These are phyloP conservation scores for Umbelopsis sp. DNA, from an alignment of 192 early-diverging fungal species.

Conservation along the genomic window DNA sequence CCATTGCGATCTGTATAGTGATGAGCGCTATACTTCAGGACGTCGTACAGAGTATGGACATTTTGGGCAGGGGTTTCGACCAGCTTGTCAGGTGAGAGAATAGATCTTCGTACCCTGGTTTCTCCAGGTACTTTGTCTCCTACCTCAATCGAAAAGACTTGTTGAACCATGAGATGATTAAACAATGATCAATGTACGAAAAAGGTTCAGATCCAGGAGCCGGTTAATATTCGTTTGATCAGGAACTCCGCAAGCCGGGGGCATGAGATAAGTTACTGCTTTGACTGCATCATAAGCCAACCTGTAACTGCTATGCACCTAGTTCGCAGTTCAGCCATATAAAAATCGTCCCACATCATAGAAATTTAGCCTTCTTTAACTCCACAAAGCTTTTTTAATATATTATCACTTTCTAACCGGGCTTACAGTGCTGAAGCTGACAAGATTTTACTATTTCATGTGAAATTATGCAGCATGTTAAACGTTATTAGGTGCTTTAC, in stretches of 20 bases:
- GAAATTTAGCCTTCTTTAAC: too few species aligned
- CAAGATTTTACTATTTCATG: too few species aligned
- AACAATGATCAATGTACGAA: too few species aligned
- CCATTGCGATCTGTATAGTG: constrained; percentile 55
- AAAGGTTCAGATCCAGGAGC: background rate
- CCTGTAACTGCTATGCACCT: too few species aligned
- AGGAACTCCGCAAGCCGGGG: background rate
- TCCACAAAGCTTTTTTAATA: too few species aligned
- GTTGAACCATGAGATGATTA: constrained; percentile 11
- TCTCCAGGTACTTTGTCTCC: constrained; percentile 22
- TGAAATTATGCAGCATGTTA: too few species aligned
- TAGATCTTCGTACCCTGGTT: constrained; percentile 49
- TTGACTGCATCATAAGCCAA: background rate
- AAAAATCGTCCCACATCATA: too few species aligned
- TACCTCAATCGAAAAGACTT: constrained; percentile 28
- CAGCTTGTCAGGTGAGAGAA: constrained; percentile 48
- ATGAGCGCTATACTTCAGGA: constrained; percentile 59
- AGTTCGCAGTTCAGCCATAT: too few species aligned
- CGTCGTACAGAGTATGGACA: constrained; percentile 73
- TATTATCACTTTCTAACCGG: too few species aligned
- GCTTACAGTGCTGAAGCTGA: too few species aligned
- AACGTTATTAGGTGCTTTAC: too few species aligned
- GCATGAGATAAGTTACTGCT: background rate
- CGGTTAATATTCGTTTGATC: background rate
- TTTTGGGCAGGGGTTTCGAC: constrained; percentile 43